Evolutionary conservation across 805 yeast genomes (phyloP).

Genomic region (Starmerella bombi): DNA sequence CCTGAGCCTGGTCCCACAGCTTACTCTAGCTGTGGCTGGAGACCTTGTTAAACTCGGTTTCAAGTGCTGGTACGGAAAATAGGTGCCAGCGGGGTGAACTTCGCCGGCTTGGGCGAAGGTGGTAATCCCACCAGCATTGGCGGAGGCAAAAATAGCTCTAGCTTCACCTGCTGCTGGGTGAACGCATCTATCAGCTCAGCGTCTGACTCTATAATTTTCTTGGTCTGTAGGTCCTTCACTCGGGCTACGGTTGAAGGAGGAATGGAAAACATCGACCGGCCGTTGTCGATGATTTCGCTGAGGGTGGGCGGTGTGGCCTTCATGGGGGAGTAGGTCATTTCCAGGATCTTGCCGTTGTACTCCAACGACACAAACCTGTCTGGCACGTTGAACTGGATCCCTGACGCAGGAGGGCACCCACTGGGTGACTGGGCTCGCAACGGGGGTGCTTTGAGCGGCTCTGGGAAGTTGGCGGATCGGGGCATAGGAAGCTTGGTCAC

Average conservation of each 20-base stretch:
- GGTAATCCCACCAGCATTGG: conserved; percentile 16
- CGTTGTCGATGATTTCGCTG: conserved; percentile 65
- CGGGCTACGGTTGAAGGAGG: conserved; percentile 29
- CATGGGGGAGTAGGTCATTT: conserved; percentile 50
- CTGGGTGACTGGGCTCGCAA: neutral
- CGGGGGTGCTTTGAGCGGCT: neutral
- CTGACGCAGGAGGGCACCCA: neutral
- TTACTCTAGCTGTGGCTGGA: too few species aligned
- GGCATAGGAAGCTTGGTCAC: neutral
- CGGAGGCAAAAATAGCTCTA: conserved; percentile 32
- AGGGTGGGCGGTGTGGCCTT: conserved; percentile 71
- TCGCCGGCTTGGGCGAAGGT: neutral
- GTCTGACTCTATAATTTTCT: conserved; percentile 32
- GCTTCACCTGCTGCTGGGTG: conserved; percentile 29
- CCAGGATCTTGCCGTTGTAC: conserved; percentile 30
- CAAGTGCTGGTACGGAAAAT: conserved; percentile 9
- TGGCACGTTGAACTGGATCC: conserved; percentile 4
- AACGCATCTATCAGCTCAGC: conserved; percentile 38
- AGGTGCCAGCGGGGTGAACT: conserved; percentile 17
- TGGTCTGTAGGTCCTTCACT: conserved; percentile 27
- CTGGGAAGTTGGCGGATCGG: neutral
- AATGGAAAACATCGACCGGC: conserved; percentile 56
- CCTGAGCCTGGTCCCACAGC: too few species aligned
- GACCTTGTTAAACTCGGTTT: neutral
- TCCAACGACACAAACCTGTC: conserved; percentile 26